Evolutionary conservation across 2,329 filamentous ascomycete species (phyloP).

Genomic region (Fusarium austroafricanum): DNA sequence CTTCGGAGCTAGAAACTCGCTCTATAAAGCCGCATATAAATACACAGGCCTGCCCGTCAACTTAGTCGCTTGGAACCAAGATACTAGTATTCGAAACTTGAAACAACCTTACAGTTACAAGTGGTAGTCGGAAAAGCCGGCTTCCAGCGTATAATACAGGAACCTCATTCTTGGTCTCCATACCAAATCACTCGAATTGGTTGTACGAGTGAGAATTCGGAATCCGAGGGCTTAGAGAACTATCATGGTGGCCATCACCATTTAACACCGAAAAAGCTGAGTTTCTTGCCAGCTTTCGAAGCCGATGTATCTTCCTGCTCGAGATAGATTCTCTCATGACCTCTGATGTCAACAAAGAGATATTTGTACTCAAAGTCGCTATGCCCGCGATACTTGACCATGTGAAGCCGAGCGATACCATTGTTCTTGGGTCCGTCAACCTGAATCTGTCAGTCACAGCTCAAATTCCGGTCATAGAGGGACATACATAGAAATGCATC

Average conservation of each 20-base stretch:
- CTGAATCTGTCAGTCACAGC: constrained; percentile 52
- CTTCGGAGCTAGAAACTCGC: neutral
- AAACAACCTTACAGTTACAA: constrained; percentile 18
- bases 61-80: neutral
- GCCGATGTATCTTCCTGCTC: constrained; percentile 66
- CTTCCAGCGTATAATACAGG: constrained; percentile 30
- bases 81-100: neutral
- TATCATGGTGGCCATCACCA: constrained; percentile 56
- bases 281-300: constrained; percentile 54
- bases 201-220: too few species aligned
- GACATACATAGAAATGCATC: constrained; percentile 84
- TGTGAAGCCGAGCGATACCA: constrained; percentile 81
- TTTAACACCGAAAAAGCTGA: constrained; percentile 71
- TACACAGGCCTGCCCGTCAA: neutral
- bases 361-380: constrained; percentile 81
- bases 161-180: neutral
- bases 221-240: neutral
- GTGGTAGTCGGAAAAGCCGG: neutral
- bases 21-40: neutral
- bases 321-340: constrained; percentile 73
- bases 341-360: constrained; percentile 82
- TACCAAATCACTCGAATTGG: neutral
- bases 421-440: constrained; percentile 81
- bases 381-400: constrained; percentile 74
- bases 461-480: too few species aligned